These are phyloP conservation scores for Malus sylvestris DNA, from an alignment of 306 rosid species.

Conservation along the genomic window DNA sequence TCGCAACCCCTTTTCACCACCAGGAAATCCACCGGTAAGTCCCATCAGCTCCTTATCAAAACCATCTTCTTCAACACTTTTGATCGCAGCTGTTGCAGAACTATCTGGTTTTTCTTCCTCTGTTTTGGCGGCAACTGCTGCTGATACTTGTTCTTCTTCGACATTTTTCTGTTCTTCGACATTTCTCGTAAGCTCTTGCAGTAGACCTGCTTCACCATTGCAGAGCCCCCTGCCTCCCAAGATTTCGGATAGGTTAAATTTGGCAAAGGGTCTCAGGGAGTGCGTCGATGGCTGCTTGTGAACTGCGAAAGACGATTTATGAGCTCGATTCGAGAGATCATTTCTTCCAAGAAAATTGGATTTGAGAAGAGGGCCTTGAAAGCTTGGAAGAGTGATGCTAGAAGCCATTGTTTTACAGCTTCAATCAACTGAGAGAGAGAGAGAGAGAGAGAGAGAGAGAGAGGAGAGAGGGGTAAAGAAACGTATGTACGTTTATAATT, in stretches of 20 bases:
- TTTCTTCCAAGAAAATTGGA: slow-evolving; percentile 57
- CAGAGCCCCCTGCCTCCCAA: slow-evolving; percentile 90
- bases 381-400: slow-evolving; percentile 34
- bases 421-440: background rate
- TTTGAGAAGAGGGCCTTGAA: slow-evolving; percentile 32
- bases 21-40: slow-evolving; percentile 89
- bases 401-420: slow-evolving; percentile 41
- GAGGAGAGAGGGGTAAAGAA: too few species aligned
- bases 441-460: too few species aligned
- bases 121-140: slow-evolving; percentile 1
- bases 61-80: slow-evolving; percentile 40
- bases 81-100: background rate
- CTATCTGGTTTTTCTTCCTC: slow-evolving; percentile 23
- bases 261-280: slow-evolving; percentile 34
- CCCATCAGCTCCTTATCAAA: slow-evolving; percentile 91
- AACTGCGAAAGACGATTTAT: slow-evolving; percentile 18
- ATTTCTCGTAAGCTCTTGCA: slow-evolving; percentile 44
- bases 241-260: slow-evolving; percentile 53
- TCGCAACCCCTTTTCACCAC: slow-evolving; percentile 77
- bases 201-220: slow-evolving; percentile 71
- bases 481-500: background rate
- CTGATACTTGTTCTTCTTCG: background rate
- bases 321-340: slow-evolving; percentile 24
- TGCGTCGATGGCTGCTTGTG: slow-evolving; percentile 17
- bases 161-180: slow-evolving; percentile 9